Evolutionary conservation across 2,329 filamentous ascomycete genomes (phyloP).

Genomic region (Furcasterigmium sp.): DNA sequence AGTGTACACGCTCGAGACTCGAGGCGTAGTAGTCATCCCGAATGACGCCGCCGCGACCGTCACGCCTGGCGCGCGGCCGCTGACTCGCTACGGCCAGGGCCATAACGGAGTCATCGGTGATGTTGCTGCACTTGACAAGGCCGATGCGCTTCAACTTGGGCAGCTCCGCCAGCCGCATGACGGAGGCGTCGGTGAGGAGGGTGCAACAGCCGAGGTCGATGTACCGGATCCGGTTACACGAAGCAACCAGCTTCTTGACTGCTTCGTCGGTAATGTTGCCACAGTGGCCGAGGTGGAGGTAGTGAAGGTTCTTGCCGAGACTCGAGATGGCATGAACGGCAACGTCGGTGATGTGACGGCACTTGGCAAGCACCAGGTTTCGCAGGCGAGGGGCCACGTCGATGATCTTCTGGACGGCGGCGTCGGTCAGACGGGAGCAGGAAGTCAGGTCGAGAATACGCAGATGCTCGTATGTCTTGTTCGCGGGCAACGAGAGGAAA

Average conservation of each 20-base stretch:
- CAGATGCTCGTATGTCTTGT: conserved; percentile 74
- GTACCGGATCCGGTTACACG: conserved; percentile 91
- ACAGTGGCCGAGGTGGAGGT: conserved; percentile 93
- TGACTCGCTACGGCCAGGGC: conserved; percentile 71
- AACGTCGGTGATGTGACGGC: conserved; percentile 83
- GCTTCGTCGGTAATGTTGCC: conserved; percentile 84
- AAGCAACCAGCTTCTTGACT: conserved; percentile 75
- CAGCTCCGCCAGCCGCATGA: conserved; percentile 75
- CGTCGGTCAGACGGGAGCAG: conserved; percentile 77
- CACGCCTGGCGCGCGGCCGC: conserved; percentile 42
- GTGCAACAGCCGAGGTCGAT: conserved; percentile 96
- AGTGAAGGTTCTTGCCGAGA: conserved; percentile 93
- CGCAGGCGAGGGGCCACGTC: conserved; percentile 79
- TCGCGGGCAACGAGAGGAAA: conserved; percentile 70
- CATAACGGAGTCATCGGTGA: conserved; percentile 85
- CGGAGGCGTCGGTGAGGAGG: conserved; percentile 80
- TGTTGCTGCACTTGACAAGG: conserved; percentile 84
- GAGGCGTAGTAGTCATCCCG: conserved; percentile 50
- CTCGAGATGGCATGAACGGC: conserved; percentile 83
- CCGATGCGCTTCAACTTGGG: conserved; percentile 94
- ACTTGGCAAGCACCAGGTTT: conserved; percentile 93
- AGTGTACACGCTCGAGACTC: conserved; percentile 86
- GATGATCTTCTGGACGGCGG: conserved; percentile 84
- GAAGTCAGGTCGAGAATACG: conserved; percentile 92
- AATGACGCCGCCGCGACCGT: conserved; percentile 39